These are phyloP conservation scores for Heteromeles arbutifolia DNA, from an alignment of 306 rosid genomes.

Conservation along the genomic window DNA sequence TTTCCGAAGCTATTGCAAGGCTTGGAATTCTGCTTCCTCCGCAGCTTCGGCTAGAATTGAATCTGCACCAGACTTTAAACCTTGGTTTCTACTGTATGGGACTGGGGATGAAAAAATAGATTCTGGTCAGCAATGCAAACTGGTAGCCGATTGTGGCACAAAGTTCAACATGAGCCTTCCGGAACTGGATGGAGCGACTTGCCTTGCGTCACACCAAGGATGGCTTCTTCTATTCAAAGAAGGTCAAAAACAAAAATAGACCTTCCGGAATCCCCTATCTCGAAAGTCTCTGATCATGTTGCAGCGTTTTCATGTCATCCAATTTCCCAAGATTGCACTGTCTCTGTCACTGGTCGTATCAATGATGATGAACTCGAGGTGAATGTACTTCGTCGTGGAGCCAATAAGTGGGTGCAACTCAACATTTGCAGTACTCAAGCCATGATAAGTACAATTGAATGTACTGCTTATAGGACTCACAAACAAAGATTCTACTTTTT, in stretches of 20 bases:
- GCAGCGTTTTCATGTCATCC: slow-evolving; percentile 29
- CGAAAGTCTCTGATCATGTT: background rate
- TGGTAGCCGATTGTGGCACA: background rate
- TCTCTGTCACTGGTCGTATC: background rate
- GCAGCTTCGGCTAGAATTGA: background rate
- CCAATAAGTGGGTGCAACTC: background rate
- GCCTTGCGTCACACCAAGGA: slow-evolving; percentile 32
- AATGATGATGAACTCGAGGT: background rate
- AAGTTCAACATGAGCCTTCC: background rate
- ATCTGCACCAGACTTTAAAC: background rate
- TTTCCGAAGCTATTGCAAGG: slow-evolving; percentile 26
- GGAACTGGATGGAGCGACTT: slow-evolving; percentile 15
- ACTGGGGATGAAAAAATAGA: background rate
- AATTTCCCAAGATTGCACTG: background rate
- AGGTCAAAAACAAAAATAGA: slow-evolving; percentile 5
- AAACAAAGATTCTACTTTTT: slow-evolving; percentile 2
- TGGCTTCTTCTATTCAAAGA: slow-evolving; percentile 21
- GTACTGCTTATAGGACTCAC: background rate
- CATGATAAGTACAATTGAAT: background rate
- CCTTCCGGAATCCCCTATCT: slow-evolving; percentile 20
- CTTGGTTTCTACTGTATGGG: slow-evolving; percentile 21
- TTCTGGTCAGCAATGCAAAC: background rate
- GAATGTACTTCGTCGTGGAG: slow-evolving; percentile 3
- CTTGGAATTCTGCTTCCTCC: slow-evolving; percentile 19
- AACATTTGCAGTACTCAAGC: background rate